Percentiles rank a stretch among this genome's conserved stretches.
Conservation (phyloP, 1,284 basidiomycete genomes). For the Afroboletus lepidellus region DNA sequence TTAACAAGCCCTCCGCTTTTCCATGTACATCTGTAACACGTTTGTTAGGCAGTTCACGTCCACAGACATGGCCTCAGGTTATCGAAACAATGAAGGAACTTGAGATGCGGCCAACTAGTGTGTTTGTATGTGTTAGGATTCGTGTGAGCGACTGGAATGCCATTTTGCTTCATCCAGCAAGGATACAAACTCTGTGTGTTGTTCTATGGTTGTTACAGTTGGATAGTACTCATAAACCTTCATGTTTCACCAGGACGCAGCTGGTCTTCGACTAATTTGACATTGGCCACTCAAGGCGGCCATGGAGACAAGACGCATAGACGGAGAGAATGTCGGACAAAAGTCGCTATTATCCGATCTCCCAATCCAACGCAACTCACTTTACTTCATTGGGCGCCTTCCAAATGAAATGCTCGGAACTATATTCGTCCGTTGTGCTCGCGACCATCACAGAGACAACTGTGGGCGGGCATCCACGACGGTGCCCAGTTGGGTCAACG, state of each 20-base stretch:
- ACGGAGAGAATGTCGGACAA: neutral
- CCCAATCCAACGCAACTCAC: neutral
- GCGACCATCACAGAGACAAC: neutral
- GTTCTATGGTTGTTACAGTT: too few relatives aligned
- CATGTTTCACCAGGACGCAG: too few relatives aligned
- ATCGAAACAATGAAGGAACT: too few relatives aligned
- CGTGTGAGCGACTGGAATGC: too few relatives aligned
- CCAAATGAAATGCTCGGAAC: slow-evolving; percentile 20
- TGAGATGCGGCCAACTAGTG: too few relatives aligned
- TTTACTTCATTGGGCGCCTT: slow-evolving; percentile 24
- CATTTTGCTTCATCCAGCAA: too few relatives aligned
- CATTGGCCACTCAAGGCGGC: neutral
- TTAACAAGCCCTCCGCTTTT: too few relatives aligned
- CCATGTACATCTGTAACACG: too few relatives aligned
- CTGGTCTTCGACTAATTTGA: too few relatives aligned
- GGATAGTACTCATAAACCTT: neutral
- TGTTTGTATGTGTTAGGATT: too few relatives aligned
- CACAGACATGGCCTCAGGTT: too few relatives aligned
- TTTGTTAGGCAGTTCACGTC: too few relatives aligned
- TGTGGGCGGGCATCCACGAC: fast-evolving
- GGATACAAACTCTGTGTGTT: neutral
- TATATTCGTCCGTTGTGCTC: slow-evolving; percentile 17
- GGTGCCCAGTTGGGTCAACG: slow-evolving; percentile 15
- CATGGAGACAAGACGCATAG: neutral
- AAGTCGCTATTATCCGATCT: neutral